These are phyloP conservation scores for Apiotrichum brassicae DNA, from an alignment of 1,284 basidiomycete species.

Conservation along the genomic window DNA sequence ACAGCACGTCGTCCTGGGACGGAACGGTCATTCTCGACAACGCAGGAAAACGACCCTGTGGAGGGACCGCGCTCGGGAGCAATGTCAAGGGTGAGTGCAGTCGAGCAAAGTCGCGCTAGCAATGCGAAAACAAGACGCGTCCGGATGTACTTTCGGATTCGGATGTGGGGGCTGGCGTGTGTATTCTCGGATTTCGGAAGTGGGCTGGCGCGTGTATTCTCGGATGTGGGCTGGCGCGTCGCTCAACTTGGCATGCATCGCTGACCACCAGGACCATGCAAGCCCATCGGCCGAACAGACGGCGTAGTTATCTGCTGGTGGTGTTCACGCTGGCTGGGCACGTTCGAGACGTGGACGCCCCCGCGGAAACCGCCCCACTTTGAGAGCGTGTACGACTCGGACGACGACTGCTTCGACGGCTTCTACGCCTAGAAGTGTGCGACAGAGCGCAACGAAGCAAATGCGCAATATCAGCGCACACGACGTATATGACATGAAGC, in stretches of 20 bases:
- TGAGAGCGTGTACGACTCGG: neutral
- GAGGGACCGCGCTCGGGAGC: slow-evolving; percentile 5
- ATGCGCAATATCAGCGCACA: too few species aligned
- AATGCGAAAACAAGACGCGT: too few species aligned
- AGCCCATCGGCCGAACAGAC: slow-evolving; percentile 1
- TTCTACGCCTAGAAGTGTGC: neutral
- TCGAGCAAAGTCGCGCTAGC: too few species aligned
- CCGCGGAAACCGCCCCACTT: neutral
- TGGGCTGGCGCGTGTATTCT: too few species aligned
- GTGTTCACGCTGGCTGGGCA: slow-evolving; percentile 3
- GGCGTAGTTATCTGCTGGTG: slow-evolving; percentile 5
- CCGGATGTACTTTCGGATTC: too few species aligned
- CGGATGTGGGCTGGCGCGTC: too few species aligned
- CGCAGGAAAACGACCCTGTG: neutral
- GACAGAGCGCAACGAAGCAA: too few species aligned
- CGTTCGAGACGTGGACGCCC: neutral
- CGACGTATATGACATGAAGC: too few species aligned
- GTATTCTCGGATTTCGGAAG: too few species aligned
- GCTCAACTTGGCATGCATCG: too few species aligned
- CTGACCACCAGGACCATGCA: slow-evolving; percentile 4
- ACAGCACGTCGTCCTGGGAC: neutral
- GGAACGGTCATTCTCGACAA: neutral
- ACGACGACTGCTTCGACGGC: neutral
- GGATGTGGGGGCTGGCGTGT: too few species aligned
- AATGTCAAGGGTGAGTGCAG: slow-evolving; percentile 2